phyloP scores from a whole-genome alignment of 805 yeast genomes.

The Wickerhamomyces pijperi region DNA sequence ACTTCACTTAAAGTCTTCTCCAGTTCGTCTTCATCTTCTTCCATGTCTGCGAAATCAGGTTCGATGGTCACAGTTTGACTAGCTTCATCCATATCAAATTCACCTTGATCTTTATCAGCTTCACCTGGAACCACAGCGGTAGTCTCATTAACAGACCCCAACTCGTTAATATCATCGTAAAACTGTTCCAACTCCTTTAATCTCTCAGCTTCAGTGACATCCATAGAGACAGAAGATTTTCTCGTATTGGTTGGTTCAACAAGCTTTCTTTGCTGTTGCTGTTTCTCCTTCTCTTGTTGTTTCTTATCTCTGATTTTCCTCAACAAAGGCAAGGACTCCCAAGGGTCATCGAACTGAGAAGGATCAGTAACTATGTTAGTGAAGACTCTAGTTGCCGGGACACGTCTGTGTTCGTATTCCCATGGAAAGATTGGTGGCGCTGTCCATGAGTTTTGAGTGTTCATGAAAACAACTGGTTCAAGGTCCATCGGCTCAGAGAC shows the following conservation, averaged over 20 bases:
- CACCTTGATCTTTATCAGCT: slow-evolving; percentile 1
- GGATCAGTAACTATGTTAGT: slow-evolving; percentile 4
- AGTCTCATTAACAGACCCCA: neutral
- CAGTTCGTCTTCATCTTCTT: neutral
- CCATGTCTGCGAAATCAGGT: no score
- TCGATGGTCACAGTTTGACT: no score
- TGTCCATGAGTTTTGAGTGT: slow-evolving; percentile 1
- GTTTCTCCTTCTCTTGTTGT: slow-evolving; percentile 5
- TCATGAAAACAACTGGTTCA: neutral
- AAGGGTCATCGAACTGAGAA: slow-evolving; percentile 6
- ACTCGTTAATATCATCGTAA: neutral
- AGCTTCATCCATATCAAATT: no score
- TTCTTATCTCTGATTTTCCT: slow-evolving; percentile 11
- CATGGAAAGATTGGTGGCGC: slow-evolving; percentile 22
- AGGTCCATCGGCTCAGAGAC: no score
- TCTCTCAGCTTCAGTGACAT: slow-evolving; percentile 9
- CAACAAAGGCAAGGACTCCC: slow-evolving; percentile 15
- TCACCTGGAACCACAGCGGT: neutral
- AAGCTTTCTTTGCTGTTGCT: no score
- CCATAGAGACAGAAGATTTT: neutral
- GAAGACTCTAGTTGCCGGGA: slow-evolving; percentile 16
- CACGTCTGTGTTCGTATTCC: slow-evolving; percentile 14
- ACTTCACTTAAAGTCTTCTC: neutral
- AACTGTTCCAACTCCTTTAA: slow-evolving; percentile 12
- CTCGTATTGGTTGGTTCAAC: slow-evolving; percentile 13